Conservation (phyloP, 2,329 filamentous ascomycete genomes). For the Lachnellula cervina region DNA sequence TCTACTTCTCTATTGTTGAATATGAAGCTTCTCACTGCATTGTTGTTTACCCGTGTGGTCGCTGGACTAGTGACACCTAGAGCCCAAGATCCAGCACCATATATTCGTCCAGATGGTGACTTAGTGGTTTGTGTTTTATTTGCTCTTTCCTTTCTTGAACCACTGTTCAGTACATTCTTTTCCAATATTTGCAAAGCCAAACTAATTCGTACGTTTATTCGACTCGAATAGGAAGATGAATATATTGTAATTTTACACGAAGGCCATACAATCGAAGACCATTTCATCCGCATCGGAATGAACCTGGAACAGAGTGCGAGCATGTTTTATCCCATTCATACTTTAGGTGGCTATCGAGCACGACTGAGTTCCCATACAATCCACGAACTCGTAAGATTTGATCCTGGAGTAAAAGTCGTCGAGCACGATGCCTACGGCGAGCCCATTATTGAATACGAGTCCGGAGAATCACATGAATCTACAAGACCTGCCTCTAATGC, state of each 20-base stretch:
- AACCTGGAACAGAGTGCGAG: neutral
- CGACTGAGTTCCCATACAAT: neutral
- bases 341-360: neutral
- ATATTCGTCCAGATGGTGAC: neutral
- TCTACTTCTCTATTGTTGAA: too few species aligned
- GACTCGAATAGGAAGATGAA: neutral
- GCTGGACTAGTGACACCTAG: neutral
- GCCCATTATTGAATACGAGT: neutral
- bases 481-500: neutral
- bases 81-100: neutral
- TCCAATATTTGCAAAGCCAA: neutral
- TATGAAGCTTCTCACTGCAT: neutral
- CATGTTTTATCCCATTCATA: neutral
- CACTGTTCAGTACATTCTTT: neutral
- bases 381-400: neutral
- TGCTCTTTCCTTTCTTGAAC: neutral
- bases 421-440: neutral
- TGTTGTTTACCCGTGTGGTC: neutral
- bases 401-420: neutral
- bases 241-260: neutral
- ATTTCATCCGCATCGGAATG: neutral
- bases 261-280: neutral
- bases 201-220: too few species aligned
- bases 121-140: neutral
- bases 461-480: neutral